A percentile compares a stretch with the other conserved stretches of the same genome.
Evolutionary conservation across 345 rosid species (phyloP).

Genomic region (Linum trigynum): DNA sequence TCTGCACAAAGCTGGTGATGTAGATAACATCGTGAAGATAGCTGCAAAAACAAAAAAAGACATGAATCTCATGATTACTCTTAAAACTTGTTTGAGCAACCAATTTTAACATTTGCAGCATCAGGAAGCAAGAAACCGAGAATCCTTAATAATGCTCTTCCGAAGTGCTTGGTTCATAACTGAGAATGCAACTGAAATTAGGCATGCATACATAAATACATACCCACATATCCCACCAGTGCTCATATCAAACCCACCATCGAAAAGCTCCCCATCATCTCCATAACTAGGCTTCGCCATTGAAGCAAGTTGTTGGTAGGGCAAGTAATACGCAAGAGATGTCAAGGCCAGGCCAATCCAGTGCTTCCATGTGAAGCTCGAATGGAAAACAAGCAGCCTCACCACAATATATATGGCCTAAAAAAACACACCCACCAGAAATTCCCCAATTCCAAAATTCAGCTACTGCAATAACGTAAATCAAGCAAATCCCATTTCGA

Average conservation of each 20-base stretch:
- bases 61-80: background rate
- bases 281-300: slow-evolving; percentile 70
- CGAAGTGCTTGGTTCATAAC: too few relatives aligned
- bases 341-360: slow-evolving; percentile 68
- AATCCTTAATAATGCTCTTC: too few relatives aligned
- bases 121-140: too few relatives aligned
- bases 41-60: slow-evolving; percentile 29
- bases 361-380: slow-evolving; percentile 71
- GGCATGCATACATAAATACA: slow-evolving; percentile 11
- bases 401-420: slow-evolving; percentile 57
- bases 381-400: slow-evolving; percentile 54
- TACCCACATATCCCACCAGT: slow-evolving; percentile 91
- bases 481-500: background rate
- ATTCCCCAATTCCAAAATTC: background rate
- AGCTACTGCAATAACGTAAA: too few relatives aligned
- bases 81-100: background rate
- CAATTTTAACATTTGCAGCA: too few relatives aligned
- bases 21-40: slow-evolving; percentile 73
- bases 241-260: slow-evolving; percentile 82
- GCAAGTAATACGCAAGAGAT: slow-evolving; percentile 48
- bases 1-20: slow-evolving; percentile 79
- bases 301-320: slow-evolving; percentile 59
- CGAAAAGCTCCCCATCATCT: slow-evolving; percentile 72
- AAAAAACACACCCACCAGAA: slow-evolving; percentile 9
- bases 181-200: background rate